These are phyloP conservation scores for Naganishia albida DNA, from an alignment of 1,284 basidiomycete species.

Conservation along the genomic window DNA sequence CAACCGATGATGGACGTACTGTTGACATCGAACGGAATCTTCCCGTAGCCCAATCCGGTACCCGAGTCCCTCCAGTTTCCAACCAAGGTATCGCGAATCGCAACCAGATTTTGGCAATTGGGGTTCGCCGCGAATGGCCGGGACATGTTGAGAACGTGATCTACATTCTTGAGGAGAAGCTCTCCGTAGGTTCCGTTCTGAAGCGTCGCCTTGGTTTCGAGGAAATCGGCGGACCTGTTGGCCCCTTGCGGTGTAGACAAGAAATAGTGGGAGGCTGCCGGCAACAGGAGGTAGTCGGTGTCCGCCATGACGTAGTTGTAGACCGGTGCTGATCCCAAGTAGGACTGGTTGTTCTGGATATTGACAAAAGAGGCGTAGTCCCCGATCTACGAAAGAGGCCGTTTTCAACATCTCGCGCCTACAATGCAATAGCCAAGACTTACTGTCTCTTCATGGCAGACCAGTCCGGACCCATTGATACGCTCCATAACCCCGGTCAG, in stretches of 20 bases:
- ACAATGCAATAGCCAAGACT: not conserved
- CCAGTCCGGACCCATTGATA: constrained; percentile 53
- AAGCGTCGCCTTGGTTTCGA: constrained; percentile 49
- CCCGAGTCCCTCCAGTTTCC: constrained; percentile 62
- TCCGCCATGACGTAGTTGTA: constrained; percentile 57
- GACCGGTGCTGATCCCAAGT: constrained; percentile 53
- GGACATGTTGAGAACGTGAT: constrained; percentile 47
- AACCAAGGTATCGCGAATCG: constrained; percentile 48
- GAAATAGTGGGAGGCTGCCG: constrained; percentile 56
- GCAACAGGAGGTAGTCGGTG: constrained; percentile 57
- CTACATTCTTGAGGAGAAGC: constrained; percentile 50
- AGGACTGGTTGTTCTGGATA: constrained; percentile 51
- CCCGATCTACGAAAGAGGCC: constrained; percentile 38
- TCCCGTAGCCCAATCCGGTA: constrained; percentile 58
- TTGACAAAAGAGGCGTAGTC: constrained; percentile 49
- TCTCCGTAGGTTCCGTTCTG: constrained; percentile 53
- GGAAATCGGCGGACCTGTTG: constrained; percentile 43
- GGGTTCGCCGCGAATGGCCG: constrained; percentile 49
- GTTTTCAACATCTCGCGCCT: constrained; percentile 22
- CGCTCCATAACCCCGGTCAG: constrained; percentile 57
- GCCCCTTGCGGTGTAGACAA: constrained; percentile 50
- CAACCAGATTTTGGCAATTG: constrained; percentile 49
- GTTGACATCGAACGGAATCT: constrained; percentile 59
- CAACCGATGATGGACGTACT: constrained; percentile 35
- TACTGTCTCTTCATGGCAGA: constrained; percentile 58